These are phyloP conservation scores for Trichoderma lentiforme DNA, from an alignment of 2,329 filamentous ascomycete species.

Conservation along the genomic window DNA sequence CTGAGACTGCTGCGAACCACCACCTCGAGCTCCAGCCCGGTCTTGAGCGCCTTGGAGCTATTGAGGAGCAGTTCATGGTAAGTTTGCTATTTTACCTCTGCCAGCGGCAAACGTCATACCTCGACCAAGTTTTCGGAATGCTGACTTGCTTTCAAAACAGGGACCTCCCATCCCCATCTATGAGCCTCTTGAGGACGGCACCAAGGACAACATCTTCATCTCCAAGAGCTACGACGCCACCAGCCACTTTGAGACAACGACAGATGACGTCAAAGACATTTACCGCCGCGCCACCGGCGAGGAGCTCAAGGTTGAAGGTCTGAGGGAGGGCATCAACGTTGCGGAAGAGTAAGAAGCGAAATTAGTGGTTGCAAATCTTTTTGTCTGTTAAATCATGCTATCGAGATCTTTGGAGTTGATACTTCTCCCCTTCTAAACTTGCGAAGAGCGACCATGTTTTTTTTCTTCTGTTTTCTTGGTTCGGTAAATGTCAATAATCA, in stretches of 20 bases:
- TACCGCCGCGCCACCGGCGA: conserved; percentile 80
- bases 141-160: conserved; percentile 33
- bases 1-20: conserved; percentile 87
- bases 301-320: conserved; percentile 81
- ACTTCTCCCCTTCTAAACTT: background rate
- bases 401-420: conserved; percentile 15
- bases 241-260: conserved; percentile 91
- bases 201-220: conserved; percentile 89
- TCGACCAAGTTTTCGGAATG: background rate
- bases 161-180: conserved; percentile 88
- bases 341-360: conserved; percentile 57
- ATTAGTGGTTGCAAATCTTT: conserved; percentile 9
- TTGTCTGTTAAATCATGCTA: conserved; percentile 9
- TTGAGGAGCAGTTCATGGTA: conserved; percentile 97
- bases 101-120: background rate
- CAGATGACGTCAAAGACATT: conserved; percentile 92
- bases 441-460: conserved; percentile 10
- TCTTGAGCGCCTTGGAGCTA: conserved; percentile 84
- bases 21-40: conserved; percentile 92
- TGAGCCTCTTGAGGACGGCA: conserved; percentile 79
- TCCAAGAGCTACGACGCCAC: conserved; percentile 98
- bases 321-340: conserved; percentile 76
- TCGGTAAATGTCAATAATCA: conserved; percentile 19
- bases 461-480: background rate
- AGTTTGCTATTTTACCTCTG: conserved; percentile 21